Base-by-base conservation (phyloP, 202 grass and related monocot genomes). In the Eragrostis tef region DNA sequence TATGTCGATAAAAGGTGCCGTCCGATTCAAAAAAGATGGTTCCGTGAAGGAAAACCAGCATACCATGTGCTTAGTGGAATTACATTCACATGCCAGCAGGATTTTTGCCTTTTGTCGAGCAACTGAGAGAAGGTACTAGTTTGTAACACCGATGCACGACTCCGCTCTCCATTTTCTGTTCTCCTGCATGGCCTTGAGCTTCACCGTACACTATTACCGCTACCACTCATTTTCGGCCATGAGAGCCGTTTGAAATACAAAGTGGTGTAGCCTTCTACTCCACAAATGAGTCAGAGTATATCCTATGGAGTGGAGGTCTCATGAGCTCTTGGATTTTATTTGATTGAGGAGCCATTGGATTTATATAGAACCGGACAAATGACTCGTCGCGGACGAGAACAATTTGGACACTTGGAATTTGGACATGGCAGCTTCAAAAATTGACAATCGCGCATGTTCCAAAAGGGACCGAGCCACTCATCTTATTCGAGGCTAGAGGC, bases 1-100 rank as follows among this genome's bases (percentile, higher is more conserved):
- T 39, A 39, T 39, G 34, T 39, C 3, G 34, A 39, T 7, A 25
- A 45, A 2, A 7, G 19, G 62, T 43, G 26, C 61, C 53, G 21
- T 51, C 59, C 7, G 53, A 62, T 75, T 56, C 53, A 88, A 46
- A 51, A 56, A 41, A 36, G 24, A n/a, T 45, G n/a, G 65, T 88
- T 27, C 47, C n/a, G 17, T 39, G 0, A 6, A 39, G 5, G 11
- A 80, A 58, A 64, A 36, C 17, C 17, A 27, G n/a, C 62, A 68
- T 70, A 22, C 11, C 42, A 44, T 29, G 34, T 48, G 16, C 34
- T 39, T 39, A 39, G 34, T 39, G 34, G 34, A 19, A 19, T 22
- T 6, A 53, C 66, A 54, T 70, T 70, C 47, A 54, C 62, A 0
- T 17, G 7, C 62, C 62, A 36, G 11, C 75, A 7, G 4, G 2